Percentiles rank a stretch among this genome's conserved stretches.
Conservation (phyloP, 78 protist species). For the Dictyostelium discoideum region dicty_2.7 NC_007091.3:2457501-2458000, state of each 20-base stretch:
- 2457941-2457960: neutral
- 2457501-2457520: neutral
- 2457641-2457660: neutral
- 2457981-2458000: neutral
- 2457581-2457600: slow-evolving; percentile 16
- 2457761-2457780: too few relatives aligned
- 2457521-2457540: neutral
- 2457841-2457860: too few relatives aligned
- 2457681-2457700: neutral
- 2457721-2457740: too few relatives aligned
- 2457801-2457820: neutral
- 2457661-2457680: neutral
- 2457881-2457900: neutral
- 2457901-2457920: neutral
- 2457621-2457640: neutral
- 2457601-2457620: neutral
- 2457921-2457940: neutral
- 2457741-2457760: too few relatives aligned
- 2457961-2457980: neutral
- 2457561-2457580: neutral
- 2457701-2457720: neutral
- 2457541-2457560: neutral
- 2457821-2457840: too few relatives aligned
- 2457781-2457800: neutral
- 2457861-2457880: neutral